Base-by-base conservation (phyloP, 2,329 filamentous ascomycete species). In the Botrytis sinoallii region DNA sequence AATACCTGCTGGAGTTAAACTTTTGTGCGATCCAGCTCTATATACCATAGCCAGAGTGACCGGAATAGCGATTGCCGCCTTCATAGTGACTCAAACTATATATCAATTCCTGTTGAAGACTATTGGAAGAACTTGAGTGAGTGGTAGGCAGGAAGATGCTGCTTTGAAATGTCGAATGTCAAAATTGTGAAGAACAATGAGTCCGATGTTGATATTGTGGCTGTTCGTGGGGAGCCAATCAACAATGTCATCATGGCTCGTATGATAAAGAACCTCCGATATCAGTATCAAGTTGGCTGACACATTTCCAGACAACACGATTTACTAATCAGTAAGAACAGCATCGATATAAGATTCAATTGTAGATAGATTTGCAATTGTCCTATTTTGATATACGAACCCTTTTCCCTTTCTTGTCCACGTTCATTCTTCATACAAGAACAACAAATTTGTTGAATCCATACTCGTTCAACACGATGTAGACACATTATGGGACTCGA, bases 1-100 rank as follows among this genome's bases (percentile, higher is more conserved):
- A 78, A 97, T 89, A 75, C 95, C 95, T 10, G 86, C 84, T 0
- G 91, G 89, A 0, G 95, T 98, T 57, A 99, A 87, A 38, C 92
- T 95, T 73, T 93, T 91, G 78, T 90, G 90, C 65, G 87, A 89
- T 83, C 89, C 89, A 48, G 93, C 91, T 74, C 92, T 88, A 78
- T 89, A 88, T 72, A 91, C 85, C 77, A 95, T 86, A 74, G 85
- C 86, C 74, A 87, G 78, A 25, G 87, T 91, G 64, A 86, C 86
- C 65, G 89, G 89, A 22, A 86, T 82, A 20, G 89, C 89, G 78
- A 90, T 85, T 68, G 86, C 82, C 69, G 85, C 82, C 81, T 87
- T 89, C 89, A 91, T 91, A 63, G 61, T 66, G 48, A 44, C 35
- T 38, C 32, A 25, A 40, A 29, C 38, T 40, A 32, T 16, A 40